phyloP scores from a whole-genome alignment of 2,329 filamentous ascomycete genomes.

The Coniella lustricola region DNA sequence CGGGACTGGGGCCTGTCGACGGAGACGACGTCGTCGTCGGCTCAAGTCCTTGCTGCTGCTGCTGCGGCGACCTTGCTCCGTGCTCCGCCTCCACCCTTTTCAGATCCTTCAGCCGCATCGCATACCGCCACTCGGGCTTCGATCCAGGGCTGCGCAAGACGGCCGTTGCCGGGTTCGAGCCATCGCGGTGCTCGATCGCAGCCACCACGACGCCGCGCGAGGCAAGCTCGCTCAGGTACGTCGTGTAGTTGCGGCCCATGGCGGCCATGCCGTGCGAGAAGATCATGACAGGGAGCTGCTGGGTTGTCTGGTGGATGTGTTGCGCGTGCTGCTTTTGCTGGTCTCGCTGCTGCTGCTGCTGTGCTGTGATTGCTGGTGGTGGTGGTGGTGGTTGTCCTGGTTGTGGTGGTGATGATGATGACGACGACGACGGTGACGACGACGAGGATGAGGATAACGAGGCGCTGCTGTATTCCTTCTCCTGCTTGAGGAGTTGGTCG shows the following conservation, averaged over 20 bases:
- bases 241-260: slow-evolving; percentile 44
- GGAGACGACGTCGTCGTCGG: too few relatives aligned
- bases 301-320: not conserved
- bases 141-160: slow-evolving; percentile 26
- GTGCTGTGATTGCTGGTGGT: too few relatives aligned
- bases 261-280: slow-evolving; percentile 47
- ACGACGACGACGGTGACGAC: too few relatives aligned
- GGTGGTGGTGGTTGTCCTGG: too few relatives aligned
- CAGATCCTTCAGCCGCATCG: slow-evolving; percentile 8
- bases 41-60: too few relatives aligned
- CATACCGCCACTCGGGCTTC: slow-evolving; percentile 11
- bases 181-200: slow-evolving; percentile 45
- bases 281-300: slow-evolving; percentile 36
- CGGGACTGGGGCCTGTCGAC: too few relatives aligned
- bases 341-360: too few relatives aligned
- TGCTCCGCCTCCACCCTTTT: slow-evolving; percentile 22
- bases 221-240: slow-evolving; percentile 43
- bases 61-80: too few relatives aligned
- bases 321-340: not conserved
- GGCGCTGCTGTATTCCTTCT: too few relatives aligned
- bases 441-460: too few relatives aligned
- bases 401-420: too few relatives aligned
- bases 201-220: slow-evolving; percentile 43
- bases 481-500: not conserved
- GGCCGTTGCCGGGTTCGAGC: slow-evolving; percentile 39